phyloP scores from a whole-genome alignment of 164 flowering plant genomes.

The Chimonanthus praecox region DNA sequence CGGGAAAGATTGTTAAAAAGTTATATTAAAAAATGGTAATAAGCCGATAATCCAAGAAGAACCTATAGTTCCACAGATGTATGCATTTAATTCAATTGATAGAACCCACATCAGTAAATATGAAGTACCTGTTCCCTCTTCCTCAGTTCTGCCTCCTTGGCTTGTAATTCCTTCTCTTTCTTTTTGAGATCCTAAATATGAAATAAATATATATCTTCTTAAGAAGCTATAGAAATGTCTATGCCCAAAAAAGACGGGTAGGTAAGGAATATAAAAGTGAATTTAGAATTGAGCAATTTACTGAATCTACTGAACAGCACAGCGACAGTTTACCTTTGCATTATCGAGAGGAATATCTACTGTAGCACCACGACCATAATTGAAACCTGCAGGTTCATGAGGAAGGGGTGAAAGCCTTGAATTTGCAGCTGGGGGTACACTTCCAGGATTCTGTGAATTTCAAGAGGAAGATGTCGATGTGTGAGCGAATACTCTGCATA shows the following conservation, averaged over 20 bases:
- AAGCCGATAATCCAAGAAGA: not conserved
- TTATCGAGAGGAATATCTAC: constrained; percentile 84
- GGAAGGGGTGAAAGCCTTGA: constrained; percentile 94
- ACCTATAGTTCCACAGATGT: not conserved
- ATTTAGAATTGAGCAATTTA: no score
- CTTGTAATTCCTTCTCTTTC: constrained; percentile 89
- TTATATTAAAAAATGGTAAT: not conserved
- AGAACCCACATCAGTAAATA: not conserved
- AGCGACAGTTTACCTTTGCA: constrained; percentile 23
- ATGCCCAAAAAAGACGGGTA: not conserved
- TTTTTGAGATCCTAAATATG: constrained; percentile 57
- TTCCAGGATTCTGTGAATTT: constrained; percentile 47
- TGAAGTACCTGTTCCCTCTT: constrained; percentile 78
- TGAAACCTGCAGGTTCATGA: constrained; percentile 83
- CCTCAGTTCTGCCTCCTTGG: constrained; percentile 80
- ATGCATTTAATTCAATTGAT: not conserved
- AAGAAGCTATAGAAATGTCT: not conserved
- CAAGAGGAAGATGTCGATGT: not conserved
- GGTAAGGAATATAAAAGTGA: not conserved
- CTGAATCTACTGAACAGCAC: no score
- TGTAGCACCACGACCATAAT: constrained; percentile 61
- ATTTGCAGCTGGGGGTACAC: constrained; percentile 57
- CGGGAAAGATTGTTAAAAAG: not conserved
- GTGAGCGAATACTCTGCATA: not conserved
- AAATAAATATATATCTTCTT: not conserved